phyloP scores from a whole-genome alignment of 2,329 filamentous ascomycete species.

The Colletotrichum sp. region DNA sequence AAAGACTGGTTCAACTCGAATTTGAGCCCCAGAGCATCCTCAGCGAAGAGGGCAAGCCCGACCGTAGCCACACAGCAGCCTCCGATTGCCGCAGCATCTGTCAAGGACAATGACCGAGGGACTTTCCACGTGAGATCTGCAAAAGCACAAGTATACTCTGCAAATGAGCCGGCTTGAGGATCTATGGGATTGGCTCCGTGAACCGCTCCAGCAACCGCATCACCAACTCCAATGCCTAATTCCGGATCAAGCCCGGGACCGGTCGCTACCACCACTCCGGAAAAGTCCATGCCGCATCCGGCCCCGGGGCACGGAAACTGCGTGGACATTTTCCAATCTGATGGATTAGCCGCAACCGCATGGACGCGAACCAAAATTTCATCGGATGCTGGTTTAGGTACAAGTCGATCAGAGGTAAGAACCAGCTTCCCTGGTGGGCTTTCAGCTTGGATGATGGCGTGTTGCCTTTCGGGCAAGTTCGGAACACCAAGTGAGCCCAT shows the following conservation, averaged over 20 bases:
- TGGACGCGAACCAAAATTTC: conserved; percentile 26
- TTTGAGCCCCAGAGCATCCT: conserved; percentile 29
- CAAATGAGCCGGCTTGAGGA: conserved; percentile 31
- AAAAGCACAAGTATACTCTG: conserved; percentile 29
- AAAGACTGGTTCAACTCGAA: not conserved
- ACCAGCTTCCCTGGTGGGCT: not conserved
- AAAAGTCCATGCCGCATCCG: conserved; percentile 37
- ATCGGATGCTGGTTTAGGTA: not conserved
- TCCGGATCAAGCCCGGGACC: conserved; percentile 13
- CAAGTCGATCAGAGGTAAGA: not conserved
- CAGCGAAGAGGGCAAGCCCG: conserved; percentile 31
- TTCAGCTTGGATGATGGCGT: not conserved
- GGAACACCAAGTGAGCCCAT: not conserved
- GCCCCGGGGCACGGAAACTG: conserved; percentile 30
- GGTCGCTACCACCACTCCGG: conserved; percentile 33
- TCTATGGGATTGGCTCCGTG: conserved; percentile 24
- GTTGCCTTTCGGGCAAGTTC: not conserved
- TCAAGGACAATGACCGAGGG: conserved; percentile 28
- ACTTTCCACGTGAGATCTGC: conserved; percentile 27
- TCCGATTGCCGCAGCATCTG: conserved; percentile 28
- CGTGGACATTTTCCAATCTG: conserved; percentile 37
- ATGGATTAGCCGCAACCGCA: conserved; percentile 40
- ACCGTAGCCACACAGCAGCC: conserved; percentile 27
- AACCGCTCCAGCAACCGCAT: conserved; percentile 29
- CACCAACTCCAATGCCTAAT: conserved; percentile 24